phyloP scores from a whole-genome alignment of 345 rosid species.

The Murraya paniculata region DNA sequence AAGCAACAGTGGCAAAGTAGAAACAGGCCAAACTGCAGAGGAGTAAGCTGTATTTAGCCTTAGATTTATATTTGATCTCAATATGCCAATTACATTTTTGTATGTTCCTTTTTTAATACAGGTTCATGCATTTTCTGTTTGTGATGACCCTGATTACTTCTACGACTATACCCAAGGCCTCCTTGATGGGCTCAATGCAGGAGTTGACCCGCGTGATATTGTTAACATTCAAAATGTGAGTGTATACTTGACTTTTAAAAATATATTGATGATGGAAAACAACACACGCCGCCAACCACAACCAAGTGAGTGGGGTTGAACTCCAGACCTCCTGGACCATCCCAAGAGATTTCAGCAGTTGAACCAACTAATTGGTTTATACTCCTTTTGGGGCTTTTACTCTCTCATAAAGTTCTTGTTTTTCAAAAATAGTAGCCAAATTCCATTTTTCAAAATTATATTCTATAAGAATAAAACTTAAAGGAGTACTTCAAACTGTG shows the following conservation, averaged over 20 bases:
- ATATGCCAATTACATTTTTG: constrained; percentile 5
- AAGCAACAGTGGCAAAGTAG: background rate
- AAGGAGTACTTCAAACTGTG: background rate
- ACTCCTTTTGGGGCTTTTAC: too few species aligned
- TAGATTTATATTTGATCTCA: background rate
- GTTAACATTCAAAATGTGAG: constrained; percentile 71
- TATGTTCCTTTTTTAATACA: constrained; percentile 26
- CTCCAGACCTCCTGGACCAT: background rate
- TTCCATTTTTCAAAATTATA: background rate
- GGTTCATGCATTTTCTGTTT: constrained; percentile 95
- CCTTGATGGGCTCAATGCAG: constrained; percentile 76
- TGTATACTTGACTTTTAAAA: background rate
- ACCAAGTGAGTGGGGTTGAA: background rate
- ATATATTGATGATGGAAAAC: background rate
- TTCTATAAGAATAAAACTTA: background rate
- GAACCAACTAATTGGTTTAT: background rate
- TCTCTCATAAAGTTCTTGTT: too few species aligned
- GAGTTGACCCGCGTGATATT: constrained; percentile 63
- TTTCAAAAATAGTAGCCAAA: background rate
- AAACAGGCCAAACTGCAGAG: background rate
- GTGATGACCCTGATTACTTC: constrained; percentile 92
- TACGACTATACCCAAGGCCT: constrained; percentile 80
- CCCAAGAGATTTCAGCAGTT: background rate
- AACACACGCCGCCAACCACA: background rate
- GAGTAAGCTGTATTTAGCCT: background rate